phyloP scores from a whole-genome alignment of 75 land plant species.

The Pseudotsuga menziesii region DNA sequence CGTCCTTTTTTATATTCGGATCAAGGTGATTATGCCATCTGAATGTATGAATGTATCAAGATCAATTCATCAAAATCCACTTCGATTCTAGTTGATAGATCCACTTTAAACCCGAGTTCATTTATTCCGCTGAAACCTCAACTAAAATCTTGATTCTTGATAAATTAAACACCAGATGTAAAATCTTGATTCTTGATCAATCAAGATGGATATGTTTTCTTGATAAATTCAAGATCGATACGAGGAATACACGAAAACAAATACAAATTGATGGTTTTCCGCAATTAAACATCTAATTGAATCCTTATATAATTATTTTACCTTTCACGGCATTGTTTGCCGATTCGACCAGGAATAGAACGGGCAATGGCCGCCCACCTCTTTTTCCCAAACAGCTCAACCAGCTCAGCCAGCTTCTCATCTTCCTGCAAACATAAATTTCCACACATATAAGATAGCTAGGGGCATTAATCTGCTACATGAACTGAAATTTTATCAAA shows the following conservation, averaged over 20 bases:
- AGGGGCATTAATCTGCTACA: background rate
- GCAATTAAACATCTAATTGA: background rate
- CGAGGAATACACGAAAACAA: no score
- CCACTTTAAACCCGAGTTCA: no score
- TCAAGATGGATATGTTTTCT: no score
- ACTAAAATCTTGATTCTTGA: background rate
- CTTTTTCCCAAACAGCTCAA: conserved; percentile 55
- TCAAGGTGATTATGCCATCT: conserved; percentile 34
- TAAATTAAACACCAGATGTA: background rate
- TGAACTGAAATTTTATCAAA: background rate
- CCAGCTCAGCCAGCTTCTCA: conserved; percentile 56
- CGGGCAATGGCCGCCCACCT: conserved; percentile 77
- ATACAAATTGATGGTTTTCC: no score
- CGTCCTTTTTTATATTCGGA: conserved; percentile 27
- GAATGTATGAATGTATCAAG: background rate
- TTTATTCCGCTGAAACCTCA: background rate
- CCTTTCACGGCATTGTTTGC: conserved; percentile 98
- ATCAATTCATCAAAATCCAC: no score
- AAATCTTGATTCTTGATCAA: background rate
- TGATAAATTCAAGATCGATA: no score
- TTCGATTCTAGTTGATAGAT: no score
- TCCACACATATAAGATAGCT: conserved; percentile 4
- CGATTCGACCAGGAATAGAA: conserved; percentile 78
- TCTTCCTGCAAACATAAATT: conserved; percentile 48
- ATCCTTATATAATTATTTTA: conserved; percentile 28